A percentile compares a stretch with the other conserved stretches of the same genome.
These are phyloP conservation scores for Thermomyces lanuginosus DNA, from an alignment of 2,329 filamentous ascomycete species.

Conservation along the genomic window DNA sequence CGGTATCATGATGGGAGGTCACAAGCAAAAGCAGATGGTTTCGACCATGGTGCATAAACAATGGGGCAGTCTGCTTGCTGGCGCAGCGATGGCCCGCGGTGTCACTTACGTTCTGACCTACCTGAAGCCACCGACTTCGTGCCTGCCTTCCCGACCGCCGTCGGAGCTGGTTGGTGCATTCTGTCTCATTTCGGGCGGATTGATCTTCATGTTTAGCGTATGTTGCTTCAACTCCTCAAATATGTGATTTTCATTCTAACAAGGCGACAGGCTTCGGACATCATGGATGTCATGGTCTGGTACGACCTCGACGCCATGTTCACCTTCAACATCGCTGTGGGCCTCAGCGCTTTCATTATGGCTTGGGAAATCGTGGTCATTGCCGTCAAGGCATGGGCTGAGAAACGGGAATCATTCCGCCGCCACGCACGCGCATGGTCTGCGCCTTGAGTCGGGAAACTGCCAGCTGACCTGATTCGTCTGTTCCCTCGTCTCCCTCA, in stretches of 20 bases:
- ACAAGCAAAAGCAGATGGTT: conserved; percentile 68
- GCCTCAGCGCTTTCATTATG: conserved; percentile 68
- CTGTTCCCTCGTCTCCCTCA: not conserved
- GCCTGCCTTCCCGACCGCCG: conserved; percentile 68
- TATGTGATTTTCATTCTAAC: not conserved
- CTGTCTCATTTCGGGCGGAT: conserved; percentile 69
- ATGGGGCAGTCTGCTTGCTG: conserved; percentile 75
- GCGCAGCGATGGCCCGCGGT: conserved; percentile 60
- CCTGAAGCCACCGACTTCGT: conserved; percentile 62
- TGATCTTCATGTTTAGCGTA: conserved; percentile 85
- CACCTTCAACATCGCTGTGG: conserved; percentile 76
- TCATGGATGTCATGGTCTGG: conserved; percentile 57
- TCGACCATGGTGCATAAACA: conserved; percentile 87
- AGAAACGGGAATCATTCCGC: conserved; percentile 27
- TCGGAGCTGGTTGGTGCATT: conserved; percentile 80
- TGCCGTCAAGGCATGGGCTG: conserved; percentile 76
- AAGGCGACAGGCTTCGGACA: conserved; percentile 48
- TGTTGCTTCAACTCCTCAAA: conserved; percentile 20
- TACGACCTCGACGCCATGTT: conserved; percentile 81
- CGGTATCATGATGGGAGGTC: conserved; percentile 88
- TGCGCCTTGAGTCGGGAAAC: conserved; percentile 6
- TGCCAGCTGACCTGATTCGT: not conserved
- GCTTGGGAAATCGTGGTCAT: conserved; percentile 64
- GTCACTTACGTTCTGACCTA: conserved; percentile 69
- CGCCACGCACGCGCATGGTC: conserved; percentile 10